Percentiles rank a stretch among this genome's conserved stretches.
Evolutionary conservation across 2,329 filamentous ascomycete genomes (phyloP).

Genomic region (Tolypocladium guangdongense): DNA sequence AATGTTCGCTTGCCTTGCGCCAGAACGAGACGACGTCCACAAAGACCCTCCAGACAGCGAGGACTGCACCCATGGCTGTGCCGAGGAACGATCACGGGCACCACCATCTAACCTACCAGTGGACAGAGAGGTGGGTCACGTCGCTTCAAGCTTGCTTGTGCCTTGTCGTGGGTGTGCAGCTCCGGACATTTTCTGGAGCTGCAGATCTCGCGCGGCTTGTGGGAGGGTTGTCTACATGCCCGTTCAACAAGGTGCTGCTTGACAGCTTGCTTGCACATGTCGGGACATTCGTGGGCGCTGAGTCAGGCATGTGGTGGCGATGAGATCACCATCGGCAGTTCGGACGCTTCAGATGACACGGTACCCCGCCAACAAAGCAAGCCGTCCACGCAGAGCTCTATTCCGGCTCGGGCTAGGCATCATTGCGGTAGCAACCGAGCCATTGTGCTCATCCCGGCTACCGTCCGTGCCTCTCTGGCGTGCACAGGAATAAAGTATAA

Average conservation of each 20-base stretch:
- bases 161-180: neutral
- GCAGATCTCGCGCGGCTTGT: neutral
- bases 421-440: too few relatives aligned
- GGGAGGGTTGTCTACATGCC: neutral
- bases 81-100: conserved; percentile 20
- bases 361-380: neutral
- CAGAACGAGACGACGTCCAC: conserved; percentile 53
- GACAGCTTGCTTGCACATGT: too few relatives aligned
- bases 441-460: too few relatives aligned
- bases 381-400: too few relatives aligned
- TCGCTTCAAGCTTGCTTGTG: neutral
- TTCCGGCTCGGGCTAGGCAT: too few relatives aligned
- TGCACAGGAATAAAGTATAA: too few relatives aligned
- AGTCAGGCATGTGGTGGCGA: conserved; percentile 16
- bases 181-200: neutral
- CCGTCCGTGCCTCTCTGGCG: too few relatives aligned
- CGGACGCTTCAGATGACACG: neutral
- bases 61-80: conserved; percentile 30
- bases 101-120: neutral
- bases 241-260: neutral
- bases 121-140: neutral
- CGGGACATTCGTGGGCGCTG: neutral
- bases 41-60: conserved; percentile 45
- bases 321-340: conserved; percentile 18
- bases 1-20: conserved; percentile 40